A percentile compares a stretch with the other conserved stretches of the same genome.
Evolutionary conservation across 208 protist genomes (phyloP).

Genomic region (Leishmania amazonensis): DNA sequence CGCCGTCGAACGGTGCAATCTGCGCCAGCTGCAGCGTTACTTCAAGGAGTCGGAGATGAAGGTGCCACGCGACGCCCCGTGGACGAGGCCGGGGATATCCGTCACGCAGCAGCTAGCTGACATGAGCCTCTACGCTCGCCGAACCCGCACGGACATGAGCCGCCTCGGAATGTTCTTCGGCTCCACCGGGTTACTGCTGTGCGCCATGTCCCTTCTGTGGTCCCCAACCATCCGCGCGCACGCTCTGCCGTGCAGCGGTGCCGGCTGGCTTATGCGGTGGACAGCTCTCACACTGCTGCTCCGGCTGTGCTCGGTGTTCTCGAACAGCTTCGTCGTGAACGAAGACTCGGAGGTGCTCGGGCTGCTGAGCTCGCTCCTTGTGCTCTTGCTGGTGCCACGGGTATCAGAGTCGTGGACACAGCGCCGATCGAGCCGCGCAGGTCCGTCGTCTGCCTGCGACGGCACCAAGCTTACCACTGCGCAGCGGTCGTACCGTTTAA

Average conservation of each 20-base stretch:
- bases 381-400: conserved; percentile 28
- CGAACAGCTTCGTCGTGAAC: conserved; percentile 81
- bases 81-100: conserved; percentile 3
- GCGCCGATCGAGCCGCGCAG: neutral
- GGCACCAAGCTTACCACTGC: neutral
- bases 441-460: neutral
- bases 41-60: conserved; percentile 35
- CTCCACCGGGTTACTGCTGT: conserved; percentile 40
- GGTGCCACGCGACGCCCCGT: conserved; percentile 23
- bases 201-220: conserved; percentile 45
- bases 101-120: conserved; percentile 35
- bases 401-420: neutral
- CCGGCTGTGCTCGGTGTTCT: conserved; percentile 53
- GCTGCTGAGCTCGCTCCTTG: conserved; percentile 31
- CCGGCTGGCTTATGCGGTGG: conserved; percentile 30
- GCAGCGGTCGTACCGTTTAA: neutral
- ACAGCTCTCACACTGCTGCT: conserved; percentile 44
- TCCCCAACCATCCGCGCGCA: conserved; percentile 29
- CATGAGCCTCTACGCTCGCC: conserved; percentile 56
- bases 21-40: conserved; percentile 50
- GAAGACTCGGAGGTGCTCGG: conserved; percentile 61
- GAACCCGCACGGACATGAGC: conserved; percentile 54
- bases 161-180: conserved; percentile 51
- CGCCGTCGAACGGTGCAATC: conserved; percentile 55
- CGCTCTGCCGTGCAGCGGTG: conserved; percentile 13